A percentile compares a stretch with the other conserved stretches of the same genome.
Evolutionary conservation across 1,284 basidiomycete species (phyloP).

Genomic region (Bondarzewia mesenterica): DNA sequence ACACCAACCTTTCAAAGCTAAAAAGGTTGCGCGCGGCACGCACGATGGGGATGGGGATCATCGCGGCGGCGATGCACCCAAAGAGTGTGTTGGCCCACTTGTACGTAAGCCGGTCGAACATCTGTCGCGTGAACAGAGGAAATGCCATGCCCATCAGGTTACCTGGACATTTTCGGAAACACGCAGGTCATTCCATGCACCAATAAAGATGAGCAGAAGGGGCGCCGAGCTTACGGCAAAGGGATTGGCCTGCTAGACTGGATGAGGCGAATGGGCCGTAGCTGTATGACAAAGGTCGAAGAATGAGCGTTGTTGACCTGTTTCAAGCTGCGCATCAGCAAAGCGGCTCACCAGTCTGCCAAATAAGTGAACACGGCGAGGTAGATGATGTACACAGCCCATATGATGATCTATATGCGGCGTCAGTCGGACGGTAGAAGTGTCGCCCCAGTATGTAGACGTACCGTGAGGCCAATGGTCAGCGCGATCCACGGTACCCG

Average conservation of each 20-base stretch:
- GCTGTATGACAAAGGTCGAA: constrained; percentile 16
- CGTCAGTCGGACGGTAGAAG: not conserved
- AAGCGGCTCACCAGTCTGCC: constrained; percentile 52
- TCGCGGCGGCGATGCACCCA: constrained; percentile 45
- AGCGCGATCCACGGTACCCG: constrained; percentile 50
- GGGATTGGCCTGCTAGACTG: constrained; percentile 70
- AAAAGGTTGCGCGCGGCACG: constrained; percentile 31
- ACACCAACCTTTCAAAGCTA: not conserved
- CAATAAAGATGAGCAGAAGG: too few species aligned
- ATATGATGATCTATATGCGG: constrained; percentile 35
- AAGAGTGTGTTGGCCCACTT: constrained; percentile 70
- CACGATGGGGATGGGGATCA: constrained; percentile 60
- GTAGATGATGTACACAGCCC: constrained; percentile 54
- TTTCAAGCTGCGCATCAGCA: not conserved
- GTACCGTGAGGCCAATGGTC: constrained; percentile 43
- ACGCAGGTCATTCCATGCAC: not conserved
- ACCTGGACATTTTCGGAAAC: constrained; percentile 28
- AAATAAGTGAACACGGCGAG: constrained; percentile 64
- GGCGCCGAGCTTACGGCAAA: constrained; percentile 59
- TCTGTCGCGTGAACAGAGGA: constrained; percentile 55
- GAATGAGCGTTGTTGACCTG: not conserved
- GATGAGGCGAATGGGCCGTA: constrained; percentile 72
- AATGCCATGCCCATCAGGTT: constrained; percentile 51
- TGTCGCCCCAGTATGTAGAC: constrained; percentile 8
- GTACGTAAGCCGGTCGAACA: constrained; percentile 53